These are phyloP conservation scores for Arabis hirsuta DNA, from an alignment of 345 rosid species.

Conservation along the genomic window DNA sequence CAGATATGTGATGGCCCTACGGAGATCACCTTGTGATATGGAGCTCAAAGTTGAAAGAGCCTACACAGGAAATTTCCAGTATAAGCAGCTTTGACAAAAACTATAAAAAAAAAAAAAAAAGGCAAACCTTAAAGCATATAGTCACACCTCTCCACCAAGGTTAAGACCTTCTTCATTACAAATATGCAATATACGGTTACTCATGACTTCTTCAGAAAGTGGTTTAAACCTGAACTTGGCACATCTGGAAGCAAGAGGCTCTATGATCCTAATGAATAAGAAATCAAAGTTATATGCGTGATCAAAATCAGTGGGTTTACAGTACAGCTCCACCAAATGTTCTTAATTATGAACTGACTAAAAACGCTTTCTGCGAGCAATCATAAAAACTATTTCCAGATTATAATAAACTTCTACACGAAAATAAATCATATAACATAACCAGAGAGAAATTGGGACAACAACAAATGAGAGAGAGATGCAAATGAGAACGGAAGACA, in stretches of 20 bases:
- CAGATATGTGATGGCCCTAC: constrained; percentile 93
- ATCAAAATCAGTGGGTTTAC: constrained; percentile 20
- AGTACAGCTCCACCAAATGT: background rate
- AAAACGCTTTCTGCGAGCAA: background rate
- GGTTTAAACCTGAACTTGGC: constrained; percentile 99
- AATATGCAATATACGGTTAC: constrained; percentile 75
- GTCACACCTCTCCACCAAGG: constrained; percentile 71
- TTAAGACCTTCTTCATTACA: constrained; percentile 84
- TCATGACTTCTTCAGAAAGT: constrained; percentile 90
- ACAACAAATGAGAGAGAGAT: constrained; percentile 1
- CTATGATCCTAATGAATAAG: constrained; percentile 71
- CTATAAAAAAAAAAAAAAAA: background rate
- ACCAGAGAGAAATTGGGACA: background rate
- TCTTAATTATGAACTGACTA: constrained; percentile 1
- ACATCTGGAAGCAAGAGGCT: constrained; percentile 99
- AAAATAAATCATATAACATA: background rate
- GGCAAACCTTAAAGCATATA: constrained; percentile 35
- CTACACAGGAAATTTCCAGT: constrained; percentile 43
- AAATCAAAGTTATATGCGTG: constrained; percentile 27
- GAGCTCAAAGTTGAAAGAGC: constrained; percentile 86
- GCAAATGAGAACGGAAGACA: background rate
- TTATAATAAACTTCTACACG: background rate
- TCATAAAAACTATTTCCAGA: background rate
- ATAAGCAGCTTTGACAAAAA: constrained; percentile 21
- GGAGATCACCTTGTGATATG: constrained; percentile 96